A percentile compares a stretch with the other conserved stretches of the same genome.
phyloP scores from a whole-genome alignment of 768 basidiomycete species.

The Macrolepiota dolichaula region DNA sequence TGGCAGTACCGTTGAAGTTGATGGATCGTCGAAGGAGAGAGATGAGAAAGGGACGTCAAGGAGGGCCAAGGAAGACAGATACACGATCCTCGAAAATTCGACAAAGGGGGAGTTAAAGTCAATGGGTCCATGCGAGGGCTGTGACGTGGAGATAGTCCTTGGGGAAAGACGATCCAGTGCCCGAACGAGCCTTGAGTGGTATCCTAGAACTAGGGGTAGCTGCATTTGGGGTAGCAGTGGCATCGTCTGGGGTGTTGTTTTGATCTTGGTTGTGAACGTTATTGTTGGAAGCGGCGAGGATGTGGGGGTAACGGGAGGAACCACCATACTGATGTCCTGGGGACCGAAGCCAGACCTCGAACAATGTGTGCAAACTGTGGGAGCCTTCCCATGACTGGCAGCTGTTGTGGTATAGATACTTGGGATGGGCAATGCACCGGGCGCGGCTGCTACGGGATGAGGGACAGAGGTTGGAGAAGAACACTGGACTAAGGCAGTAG shows the following conservation, averaged over 20 bases:
- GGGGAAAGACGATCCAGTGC: constrained; percentile 46
- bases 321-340: constrained; percentile 42
- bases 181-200: constrained; percentile 22
- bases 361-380: too few species aligned
- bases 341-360: too few species aligned
- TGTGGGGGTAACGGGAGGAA: background rate
- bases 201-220: background rate
- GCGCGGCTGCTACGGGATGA: constrained; percentile 28
- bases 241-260: constrained; percentile 1
- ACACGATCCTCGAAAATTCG: too few species aligned
- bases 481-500: background rate
- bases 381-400: too few species aligned
- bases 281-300: too few species aligned
- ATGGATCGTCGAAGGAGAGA: constrained; percentile 88
- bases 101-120: constrained; percentile 77
- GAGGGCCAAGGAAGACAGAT: constrained; percentile 10
- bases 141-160: background rate
- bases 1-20: too few species aligned
- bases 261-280: background rate
- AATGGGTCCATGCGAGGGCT: too few species aligned
- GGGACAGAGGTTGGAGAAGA: background rate
- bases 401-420: too few species aligned
- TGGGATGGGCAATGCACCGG: constrained; percentile 48
- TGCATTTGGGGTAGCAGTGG: background rate
- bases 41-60: background rate